phyloP scores from a whole-genome alignment of 768 basidiomycete genomes.

The Rhizopogon rudus region DNA sequence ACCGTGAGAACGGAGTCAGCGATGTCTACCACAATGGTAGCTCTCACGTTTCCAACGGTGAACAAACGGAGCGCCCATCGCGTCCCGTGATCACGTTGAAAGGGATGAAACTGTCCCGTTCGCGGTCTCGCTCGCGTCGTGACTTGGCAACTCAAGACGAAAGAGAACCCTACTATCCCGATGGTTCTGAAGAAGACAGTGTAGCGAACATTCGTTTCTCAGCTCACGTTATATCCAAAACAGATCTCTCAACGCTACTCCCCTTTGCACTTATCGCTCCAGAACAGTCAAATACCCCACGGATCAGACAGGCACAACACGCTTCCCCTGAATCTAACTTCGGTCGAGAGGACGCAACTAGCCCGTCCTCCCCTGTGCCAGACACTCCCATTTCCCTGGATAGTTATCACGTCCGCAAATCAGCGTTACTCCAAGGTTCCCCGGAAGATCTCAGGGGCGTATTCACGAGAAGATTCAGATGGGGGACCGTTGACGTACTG shows the following conservation, averaged over 20 bases:
- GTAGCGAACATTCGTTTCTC: slow-evolving; percentile 76
- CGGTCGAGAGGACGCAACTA: slow-evolving; percentile 14
- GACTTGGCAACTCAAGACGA: slow-evolving; percentile 59
- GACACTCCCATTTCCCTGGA: slow-evolving; percentile 32
- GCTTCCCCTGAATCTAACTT: slow-evolving; percentile 16
- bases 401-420: slow-evolving; percentile 33
- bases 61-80: slow-evolving; percentile 48
- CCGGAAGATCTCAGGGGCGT: slow-evolving; percentile 70
- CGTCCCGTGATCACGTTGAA: slow-evolving; percentile 74
- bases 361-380: slow-evolving; percentile 11
- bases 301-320: slow-evolving; percentile 13
- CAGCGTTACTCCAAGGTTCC: slow-evolving; percentile 36
- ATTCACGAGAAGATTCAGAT: slow-evolving; percentile 75
- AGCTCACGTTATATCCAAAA: slow-evolving; percentile 59
- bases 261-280: slow-evolving; percentile 82
- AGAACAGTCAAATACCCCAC: slow-evolving; percentile 44
- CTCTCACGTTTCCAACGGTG: slow-evolving; percentile 27
- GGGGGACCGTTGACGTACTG: slow-evolving; percentile 87
- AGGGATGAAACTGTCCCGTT: slow-evolving; percentile 43
- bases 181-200: slow-evolving; percentile 59
- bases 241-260: slow-evolving; percentile 51
- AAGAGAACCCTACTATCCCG: slow-evolving; percentile 51
- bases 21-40: slow-evolving; percentile 21
- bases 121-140: slow-evolving; percentile 71
- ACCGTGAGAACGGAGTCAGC: slow-evolving; percentile 24